phyloP scores from a whole-genome alignment of 495 filamentous ascomycete species.

The Aspergillus wentii region DNA sequence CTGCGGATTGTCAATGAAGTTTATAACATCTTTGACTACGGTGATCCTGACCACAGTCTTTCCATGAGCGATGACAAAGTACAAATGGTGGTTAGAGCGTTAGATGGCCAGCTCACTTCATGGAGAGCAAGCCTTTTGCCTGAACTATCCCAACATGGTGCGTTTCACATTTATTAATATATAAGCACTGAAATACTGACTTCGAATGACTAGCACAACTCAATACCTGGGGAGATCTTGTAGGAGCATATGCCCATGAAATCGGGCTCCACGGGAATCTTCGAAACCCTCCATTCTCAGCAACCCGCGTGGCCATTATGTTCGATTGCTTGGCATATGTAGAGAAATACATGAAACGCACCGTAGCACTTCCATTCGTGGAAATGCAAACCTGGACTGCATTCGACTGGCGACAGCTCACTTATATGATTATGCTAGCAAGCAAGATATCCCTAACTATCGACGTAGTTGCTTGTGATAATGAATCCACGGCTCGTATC shows the following conservation, averaged over 20 bases:
- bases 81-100: not conserved
- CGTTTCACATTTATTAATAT: not conserved
- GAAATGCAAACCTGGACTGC: slow-evolving; percentile 3
- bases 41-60: not conserved
- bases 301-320: slow-evolving; percentile 1
- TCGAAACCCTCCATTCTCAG: not conserved
- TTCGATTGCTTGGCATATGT: slow-evolving; percentile 1
- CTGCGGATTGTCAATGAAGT: slow-evolving; percentile 1
- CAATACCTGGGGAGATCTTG: slow-evolving; percentile 1
- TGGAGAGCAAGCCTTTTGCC: not conserved
- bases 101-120: slow-evolving; percentile 1
- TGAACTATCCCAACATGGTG: not conserved
- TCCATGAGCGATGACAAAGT: slow-evolving; percentile 1
- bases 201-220: not conserved
- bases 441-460: slow-evolving; percentile 1
- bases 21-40: not conserved
- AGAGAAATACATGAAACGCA: not conserved
- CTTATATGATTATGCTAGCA: slow-evolving; percentile 1
- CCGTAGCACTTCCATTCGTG: not conserved
- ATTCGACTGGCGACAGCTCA: slow-evolving; percentile 2
- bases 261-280: not conserved
- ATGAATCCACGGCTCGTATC: slow-evolving; percentile 1
- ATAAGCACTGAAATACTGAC: too few relatives aligned
- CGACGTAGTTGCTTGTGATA: not conserved
- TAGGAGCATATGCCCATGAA: not conserved